These are phyloP conservation scores for Dendrobium nobile DNA, from an alignment of 106 monocot genomes.

Conservation along the genomic window DNA sequence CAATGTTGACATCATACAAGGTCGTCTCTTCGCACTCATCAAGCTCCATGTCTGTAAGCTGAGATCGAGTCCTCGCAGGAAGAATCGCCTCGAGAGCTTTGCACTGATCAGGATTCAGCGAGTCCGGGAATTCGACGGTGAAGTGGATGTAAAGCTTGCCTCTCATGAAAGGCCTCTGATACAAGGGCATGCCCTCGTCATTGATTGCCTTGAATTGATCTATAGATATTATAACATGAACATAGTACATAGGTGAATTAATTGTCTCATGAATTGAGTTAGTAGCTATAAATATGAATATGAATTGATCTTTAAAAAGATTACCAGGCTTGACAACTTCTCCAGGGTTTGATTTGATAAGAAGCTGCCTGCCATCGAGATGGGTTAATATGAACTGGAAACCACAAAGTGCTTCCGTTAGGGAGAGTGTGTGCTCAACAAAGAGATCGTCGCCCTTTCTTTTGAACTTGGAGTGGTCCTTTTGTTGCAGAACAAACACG, in stretches of 20 bases:
- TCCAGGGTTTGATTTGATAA: slow-evolving; percentile 3
- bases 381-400: slow-evolving; percentile 25
- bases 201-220: slow-evolving; percentile 31
- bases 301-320: not conserved
- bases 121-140: slow-evolving; percentile 55
- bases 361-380: slow-evolving; percentile 8
- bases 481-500: slow-evolving; percentile 46
- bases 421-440: slow-evolving; percentile 39
- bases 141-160: slow-evolving; percentile 60
- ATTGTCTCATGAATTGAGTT: too few relatives aligned
- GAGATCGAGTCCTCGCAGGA: slow-evolving; percentile 28
- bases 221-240: not conserved
- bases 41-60: slow-evolving; percentile 56
- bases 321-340: slow-evolving; percentile 35
- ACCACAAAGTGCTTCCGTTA: slow-evolving; percentile 48
- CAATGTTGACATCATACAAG: slow-evolving; percentile 58
- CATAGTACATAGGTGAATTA: too few relatives aligned
- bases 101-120: slow-evolving; percentile 38
- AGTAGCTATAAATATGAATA: not conserved
- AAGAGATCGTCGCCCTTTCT: slow-evolving; percentile 59
- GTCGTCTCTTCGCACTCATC: slow-evolving; percentile 74
- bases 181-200: slow-evolving; percentile 24
- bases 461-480: slow-evolving; percentile 19
- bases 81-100: slow-evolving; percentile 39
- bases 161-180: slow-evolving; percentile 24